Conservation (phyloP, 1,284 basidiomycete species). For the Vanrija humicola region DNA sequence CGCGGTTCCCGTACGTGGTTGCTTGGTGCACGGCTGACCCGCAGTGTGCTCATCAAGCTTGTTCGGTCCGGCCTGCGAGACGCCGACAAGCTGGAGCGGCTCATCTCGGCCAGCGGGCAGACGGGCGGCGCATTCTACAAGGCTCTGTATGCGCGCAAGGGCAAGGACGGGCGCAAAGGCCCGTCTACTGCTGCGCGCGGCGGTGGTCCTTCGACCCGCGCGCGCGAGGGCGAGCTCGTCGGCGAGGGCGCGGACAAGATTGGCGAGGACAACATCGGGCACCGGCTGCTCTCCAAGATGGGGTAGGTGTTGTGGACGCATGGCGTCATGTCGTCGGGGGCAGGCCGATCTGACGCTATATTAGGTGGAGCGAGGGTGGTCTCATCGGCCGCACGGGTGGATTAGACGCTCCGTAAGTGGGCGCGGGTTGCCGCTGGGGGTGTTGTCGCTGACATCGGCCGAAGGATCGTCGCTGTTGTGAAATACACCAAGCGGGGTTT, state of each 20-base stretch:
- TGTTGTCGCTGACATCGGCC: constrained; percentile 5
- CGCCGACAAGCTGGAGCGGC: constrained; percentile 57
- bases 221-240: constrained; percentile 45
- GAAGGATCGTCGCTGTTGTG: constrained; percentile 49
- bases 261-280: constrained; percentile 48
- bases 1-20: constrained; percentile 52
- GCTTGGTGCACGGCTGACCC: neutral
- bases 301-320: constrained; percentile 26
- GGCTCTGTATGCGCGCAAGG: constrained; percentile 28
- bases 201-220: constrained; percentile 27
- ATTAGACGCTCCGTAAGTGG: constrained; percentile 46
- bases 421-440: neutral
- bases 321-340: neutral
- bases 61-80: constrained; percentile 54
- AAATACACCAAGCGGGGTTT: constrained; percentile 51
- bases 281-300: constrained; percentile 47
- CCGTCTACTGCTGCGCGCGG: neutral
- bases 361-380: constrained; percentile 46
- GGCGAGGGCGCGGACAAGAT: constrained; percentile 46
- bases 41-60: constrained; percentile 68
- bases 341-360: neutral
- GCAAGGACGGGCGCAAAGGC: neutral
- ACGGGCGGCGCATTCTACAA: constrained; percentile 43
- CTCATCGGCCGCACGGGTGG: constrained; percentile 42
- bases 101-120: constrained; percentile 48